These are phyloP conservation scores for Intubia oerlemansii DNA, from an alignment of 2,329 filamentous ascomycete species.

Conservation along the genomic window DNA sequence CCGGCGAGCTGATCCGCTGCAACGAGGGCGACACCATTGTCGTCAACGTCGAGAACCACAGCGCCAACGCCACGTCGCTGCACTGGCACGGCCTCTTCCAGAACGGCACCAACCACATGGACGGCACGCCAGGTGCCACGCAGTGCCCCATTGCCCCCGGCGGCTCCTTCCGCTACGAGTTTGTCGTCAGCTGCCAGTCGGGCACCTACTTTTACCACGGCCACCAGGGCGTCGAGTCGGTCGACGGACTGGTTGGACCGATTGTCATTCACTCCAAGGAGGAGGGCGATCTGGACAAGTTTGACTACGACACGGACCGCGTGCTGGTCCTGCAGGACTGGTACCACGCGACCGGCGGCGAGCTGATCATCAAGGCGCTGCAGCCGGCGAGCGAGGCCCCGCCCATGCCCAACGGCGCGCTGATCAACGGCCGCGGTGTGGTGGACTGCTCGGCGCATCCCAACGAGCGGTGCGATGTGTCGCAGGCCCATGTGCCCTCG, in stretches of 20 bases:
- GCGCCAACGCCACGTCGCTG: slow-evolving; percentile 39
- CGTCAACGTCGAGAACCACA: slow-evolving; percentile 40
- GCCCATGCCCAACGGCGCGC: slow-evolving; percentile 43
- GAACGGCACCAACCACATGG: slow-evolving; percentile 52
- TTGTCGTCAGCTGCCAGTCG: slow-evolving; percentile 10
- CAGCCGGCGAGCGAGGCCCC: slow-evolving; percentile 32
- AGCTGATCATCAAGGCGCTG: slow-evolving; percentile 29
- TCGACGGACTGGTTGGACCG: slow-evolving; percentile 40
- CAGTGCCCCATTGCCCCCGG: slow-evolving; percentile 40
- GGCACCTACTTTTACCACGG: slow-evolving; percentile 52
- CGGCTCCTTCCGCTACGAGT: slow-evolving; percentile 30
- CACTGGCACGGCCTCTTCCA: slow-evolving; percentile 59
- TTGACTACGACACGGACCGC: slow-evolving; percentile 40
- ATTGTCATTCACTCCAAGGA: slow-evolving; percentile 40
- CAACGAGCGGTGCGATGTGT: slow-evolving; percentile 21
- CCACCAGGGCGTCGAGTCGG: slow-evolving; percentile 45
- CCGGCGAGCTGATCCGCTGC: slow-evolving; percentile 49
- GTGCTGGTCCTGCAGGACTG: slow-evolving; percentile 46
- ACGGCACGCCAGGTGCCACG: slow-evolving; percentile 38
- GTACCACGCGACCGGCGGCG: slow-evolving; percentile 36
- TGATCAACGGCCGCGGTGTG: slow-evolving; percentile 43
- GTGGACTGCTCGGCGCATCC: slow-evolving; percentile 18
- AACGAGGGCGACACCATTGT: slow-evolving; percentile 54
- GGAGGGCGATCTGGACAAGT: slow-evolving; percentile 19
- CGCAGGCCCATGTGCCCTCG: slow-evolving; percentile 16